Percentiles rank a stretch among this genome's conserved stretches.
phyloP scores from a whole-genome alignment of 2,329 filamentous ascomycete genomes.

The Exophiala oligosperma region DNA sequence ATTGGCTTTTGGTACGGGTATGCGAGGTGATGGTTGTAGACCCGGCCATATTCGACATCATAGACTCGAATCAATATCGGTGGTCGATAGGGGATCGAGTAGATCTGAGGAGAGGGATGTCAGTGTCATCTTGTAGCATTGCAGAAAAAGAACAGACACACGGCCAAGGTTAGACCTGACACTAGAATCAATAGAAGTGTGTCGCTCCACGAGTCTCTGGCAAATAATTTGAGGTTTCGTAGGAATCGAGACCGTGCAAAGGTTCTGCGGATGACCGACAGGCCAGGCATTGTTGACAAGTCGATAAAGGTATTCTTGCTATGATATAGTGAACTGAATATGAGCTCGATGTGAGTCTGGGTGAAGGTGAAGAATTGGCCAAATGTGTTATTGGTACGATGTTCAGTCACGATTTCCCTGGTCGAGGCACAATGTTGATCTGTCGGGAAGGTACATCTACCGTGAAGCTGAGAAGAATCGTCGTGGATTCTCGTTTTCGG shows the following conservation, averaged over 20 bases:
- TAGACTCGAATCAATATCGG: slow-evolving; percentile 13
- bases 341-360: neutral
- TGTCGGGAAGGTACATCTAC: too few relatives aligned
- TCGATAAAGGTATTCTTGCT: neutral
- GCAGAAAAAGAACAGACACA: neutral
- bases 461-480: too few relatives aligned
- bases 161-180: neutral
- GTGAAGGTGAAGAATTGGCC: too few relatives aligned
- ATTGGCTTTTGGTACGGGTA: slow-evolving; percentile 24
- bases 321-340: slow-evolving; percentile 2
- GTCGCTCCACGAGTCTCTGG: neutral
- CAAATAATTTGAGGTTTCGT: slow-evolving; percentile 8
- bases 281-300: neutral
- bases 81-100: slow-evolving; percentile 9
- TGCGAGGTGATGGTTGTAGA: slow-evolving; percentile 17
- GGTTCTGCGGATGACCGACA: neutral
- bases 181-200: neutral
- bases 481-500: too few relatives aligned
- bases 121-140: neutral
- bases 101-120: slow-evolving; percentile 8
- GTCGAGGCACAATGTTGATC: too few relatives aligned
- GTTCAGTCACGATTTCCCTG: too few relatives aligned
- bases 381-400: too few relatives aligned
- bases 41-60: slow-evolving; percentile 4
- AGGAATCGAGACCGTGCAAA: neutral